phyloP scores from a whole-genome alignment of 345 rosid species.

The Rhodomyrtus tomentosa region DNA sequence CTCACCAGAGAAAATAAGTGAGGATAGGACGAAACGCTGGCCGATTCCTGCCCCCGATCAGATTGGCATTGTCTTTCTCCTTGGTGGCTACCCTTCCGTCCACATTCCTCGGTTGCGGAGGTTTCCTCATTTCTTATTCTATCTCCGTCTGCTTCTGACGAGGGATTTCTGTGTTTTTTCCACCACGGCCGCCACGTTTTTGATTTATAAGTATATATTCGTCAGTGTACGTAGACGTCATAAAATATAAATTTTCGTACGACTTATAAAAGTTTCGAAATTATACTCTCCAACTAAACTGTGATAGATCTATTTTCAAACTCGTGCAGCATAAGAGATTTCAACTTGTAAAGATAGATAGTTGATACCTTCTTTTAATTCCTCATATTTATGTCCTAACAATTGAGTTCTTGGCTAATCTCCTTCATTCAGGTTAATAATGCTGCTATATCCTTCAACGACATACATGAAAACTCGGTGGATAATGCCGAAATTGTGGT shows the following conservation, averaged over 20 bases:
- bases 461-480: slow-evolving; percentile 41
- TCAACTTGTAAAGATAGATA: neutral
- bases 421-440: slow-evolving; percentile 49
- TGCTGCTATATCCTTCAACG: slow-evolving; percentile 75
- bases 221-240: neutral
- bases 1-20: neutral
- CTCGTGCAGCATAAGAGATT: neutral
- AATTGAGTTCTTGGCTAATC: neutral
- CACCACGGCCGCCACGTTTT: neutral
- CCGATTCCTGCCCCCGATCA: neutral
- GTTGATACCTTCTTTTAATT: no score
- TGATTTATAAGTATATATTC: neutral
- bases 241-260: neutral
- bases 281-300: neutral
- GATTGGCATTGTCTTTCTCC: neutral
- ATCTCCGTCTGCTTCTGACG: neutral
- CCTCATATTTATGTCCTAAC: neutral
- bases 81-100: neutral
- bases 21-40: neutral
- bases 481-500: slow-evolving; percentile 62
- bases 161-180: neutral
- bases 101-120: neutral
- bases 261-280: neutral
- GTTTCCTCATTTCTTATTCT: neutral
- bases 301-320: no score